Conservation (phyloP, 2,329 filamentous ascomycete genomes). For the Stromatinia cepivora region DNA sequence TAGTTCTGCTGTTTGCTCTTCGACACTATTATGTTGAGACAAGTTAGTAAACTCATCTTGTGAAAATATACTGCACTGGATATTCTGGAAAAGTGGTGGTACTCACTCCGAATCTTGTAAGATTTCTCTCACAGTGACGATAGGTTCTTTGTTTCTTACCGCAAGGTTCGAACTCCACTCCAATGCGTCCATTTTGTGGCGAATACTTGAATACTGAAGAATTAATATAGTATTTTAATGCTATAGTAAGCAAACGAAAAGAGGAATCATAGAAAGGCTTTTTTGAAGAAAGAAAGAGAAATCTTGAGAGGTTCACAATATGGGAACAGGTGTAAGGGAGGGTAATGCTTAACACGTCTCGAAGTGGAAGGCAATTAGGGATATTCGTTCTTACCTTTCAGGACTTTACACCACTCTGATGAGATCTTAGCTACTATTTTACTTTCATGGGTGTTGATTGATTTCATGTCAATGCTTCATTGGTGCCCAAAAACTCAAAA, state of each 20-base stretch:
- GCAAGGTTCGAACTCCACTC: conserved; percentile 1
- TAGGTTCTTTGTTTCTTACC: conserved; percentile 4
- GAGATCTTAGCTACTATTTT: not conserved
- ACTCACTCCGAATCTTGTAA: conserved; percentile 13
- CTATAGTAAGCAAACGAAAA: not conserved
- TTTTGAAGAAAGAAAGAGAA: not conserved
- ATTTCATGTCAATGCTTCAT: not conserved
- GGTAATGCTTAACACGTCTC: not conserved
- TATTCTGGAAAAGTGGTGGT: not conserved
- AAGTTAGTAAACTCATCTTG: not conserved
- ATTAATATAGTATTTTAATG: not conserved
- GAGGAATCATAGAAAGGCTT: not conserved
- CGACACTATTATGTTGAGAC: conserved; percentile 2
- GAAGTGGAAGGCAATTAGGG: not conserved
- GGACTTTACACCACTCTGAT: no score
- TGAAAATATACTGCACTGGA: not conserved
- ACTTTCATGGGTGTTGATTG: not conserved
- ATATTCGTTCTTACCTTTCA: not conserved
- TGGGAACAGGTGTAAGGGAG: not conserved
- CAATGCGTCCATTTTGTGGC: conserved; percentile 4
- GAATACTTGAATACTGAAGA: not conserved
- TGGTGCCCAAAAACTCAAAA: not conserved
- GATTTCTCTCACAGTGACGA: conserved; percentile 9
- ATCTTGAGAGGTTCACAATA: not conserved
- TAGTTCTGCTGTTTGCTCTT: not conserved